These are phyloP conservation scores for Zygosaccharomyces bailii DNA, from an alignment of 805 yeast genomes.

Conservation along the genomic window DNA sequence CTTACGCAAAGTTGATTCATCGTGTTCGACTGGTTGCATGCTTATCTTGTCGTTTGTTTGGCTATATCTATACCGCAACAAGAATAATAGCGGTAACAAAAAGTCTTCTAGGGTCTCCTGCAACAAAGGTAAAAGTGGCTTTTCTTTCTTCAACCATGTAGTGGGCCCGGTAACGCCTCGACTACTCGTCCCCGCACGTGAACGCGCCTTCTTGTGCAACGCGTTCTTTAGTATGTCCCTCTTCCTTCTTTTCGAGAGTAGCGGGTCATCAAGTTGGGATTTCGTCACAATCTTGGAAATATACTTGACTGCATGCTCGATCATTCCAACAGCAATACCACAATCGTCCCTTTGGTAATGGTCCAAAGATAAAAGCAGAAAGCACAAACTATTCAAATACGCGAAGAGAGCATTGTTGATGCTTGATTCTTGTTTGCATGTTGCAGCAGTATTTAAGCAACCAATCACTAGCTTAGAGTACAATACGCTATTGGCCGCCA, in stretches of 20 bases:
- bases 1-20: slow-evolving; percentile 16
- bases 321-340: slow-evolving; percentile 33
- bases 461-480: slow-evolving; percentile 33
- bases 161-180: not conserved
- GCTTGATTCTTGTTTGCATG: slow-evolving; percentile 11
- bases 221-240: slow-evolving; percentile 15
- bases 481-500: slow-evolving; percentile 26
- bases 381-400: slow-evolving; percentile 27
- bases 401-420: slow-evolving; percentile 14
- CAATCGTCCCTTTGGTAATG: slow-evolving; percentile 26
- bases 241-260: slow-evolving; percentile 15
- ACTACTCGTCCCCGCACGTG: not conserved
- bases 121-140: slow-evolving; percentile 24
- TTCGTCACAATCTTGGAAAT: slow-evolving; percentile 20
- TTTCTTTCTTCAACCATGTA: slow-evolving; percentile 7
- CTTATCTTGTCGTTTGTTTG: slow-evolving; percentile 32
- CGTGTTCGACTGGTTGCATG: slow-evolving; percentile 23
- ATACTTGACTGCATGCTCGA: slow-evolving; percentile 21
- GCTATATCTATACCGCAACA: slow-evolving; percentile 29
- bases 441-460: slow-evolving; percentile 22
- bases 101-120: slow-evolving; percentile 27
- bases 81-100: slow-evolving; percentile 27
- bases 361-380: slow-evolving; percentile 30
- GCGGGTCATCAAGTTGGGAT: slow-evolving; percentile 16
- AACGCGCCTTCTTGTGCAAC: slow-evolving; percentile 6